phyloP scores from a whole-genome alignment of 495 filamentous ascomycete genomes.

The Hypoxylon cercidicola region DNA sequence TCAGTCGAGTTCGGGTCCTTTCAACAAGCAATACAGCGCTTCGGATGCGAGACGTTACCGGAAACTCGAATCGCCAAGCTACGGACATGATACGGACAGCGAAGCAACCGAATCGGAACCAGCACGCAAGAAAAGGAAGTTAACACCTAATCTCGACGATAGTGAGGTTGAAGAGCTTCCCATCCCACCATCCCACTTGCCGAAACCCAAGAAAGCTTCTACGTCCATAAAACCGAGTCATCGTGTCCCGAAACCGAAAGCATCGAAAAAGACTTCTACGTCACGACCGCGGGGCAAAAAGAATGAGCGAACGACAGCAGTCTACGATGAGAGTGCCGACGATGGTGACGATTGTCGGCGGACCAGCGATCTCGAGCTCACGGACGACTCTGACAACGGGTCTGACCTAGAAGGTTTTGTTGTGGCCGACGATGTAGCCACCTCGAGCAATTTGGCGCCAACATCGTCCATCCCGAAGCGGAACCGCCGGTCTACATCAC shows the following conservation, averaged over 20 bases:
- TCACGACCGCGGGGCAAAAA: slow-evolving; percentile 31
- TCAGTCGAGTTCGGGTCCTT: slow-evolving; percentile 43
- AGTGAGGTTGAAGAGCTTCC: slow-evolving; percentile 38
- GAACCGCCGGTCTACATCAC: slow-evolving; percentile 42
- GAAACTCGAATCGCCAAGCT: slow-evolving; percentile 42
- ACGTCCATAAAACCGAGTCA: slow-evolving; percentile 13
- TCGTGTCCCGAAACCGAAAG: slow-evolving; percentile 26
- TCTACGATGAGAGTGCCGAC: slow-evolving; percentile 54
- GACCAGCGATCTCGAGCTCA: slow-evolving; percentile 58
- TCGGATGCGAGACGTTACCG: slow-evolving; percentile 45
- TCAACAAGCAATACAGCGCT: slow-evolving; percentile 41
- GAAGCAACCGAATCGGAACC: slow-evolving; percentile 15
- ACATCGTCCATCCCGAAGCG: slow-evolving; percentile 34
- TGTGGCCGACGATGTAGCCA: slow-evolving; percentile 54
- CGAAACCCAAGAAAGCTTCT: slow-evolving; percentile 18
- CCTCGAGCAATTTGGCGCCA: slow-evolving; percentile 48
- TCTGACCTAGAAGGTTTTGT: slow-evolving; percentile 58
- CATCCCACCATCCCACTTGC: slow-evolving; percentile 8
- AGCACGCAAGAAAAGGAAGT: slow-evolving; percentile 41
- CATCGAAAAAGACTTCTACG: slow-evolving; percentile 18
- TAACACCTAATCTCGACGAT: slow-evolving; percentile 27
- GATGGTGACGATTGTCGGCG: slow-evolving; percentile 59
- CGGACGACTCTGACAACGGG: slow-evolving; percentile 59
- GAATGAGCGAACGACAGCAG: slow-evolving; percentile 10
- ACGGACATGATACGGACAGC: slow-evolving; percentile 48